Percentiles rank a stretch among this genome's conserved stretches.
These are phyloP conservation scores for Neurospora sp. DNA, from an alignment of 2,329 filamentous ascomycete species.

Conservation along the genomic window DNA sequence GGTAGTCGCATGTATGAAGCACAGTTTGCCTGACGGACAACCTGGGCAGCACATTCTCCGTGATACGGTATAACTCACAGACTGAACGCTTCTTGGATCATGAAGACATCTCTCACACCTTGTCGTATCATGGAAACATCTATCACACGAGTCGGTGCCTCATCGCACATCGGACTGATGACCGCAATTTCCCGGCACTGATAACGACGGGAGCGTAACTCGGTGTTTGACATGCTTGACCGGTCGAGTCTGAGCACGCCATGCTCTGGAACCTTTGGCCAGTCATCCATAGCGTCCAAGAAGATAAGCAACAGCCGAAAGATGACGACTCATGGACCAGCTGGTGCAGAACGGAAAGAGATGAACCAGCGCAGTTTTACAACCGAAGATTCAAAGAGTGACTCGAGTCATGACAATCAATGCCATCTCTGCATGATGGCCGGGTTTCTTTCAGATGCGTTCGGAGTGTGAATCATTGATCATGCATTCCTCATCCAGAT, in stretches of 20 bases:
- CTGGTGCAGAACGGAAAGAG: not conserved
- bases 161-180: not conserved
- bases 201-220: not conserved
- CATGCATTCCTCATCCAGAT: not conserved
- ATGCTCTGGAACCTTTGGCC: not conserved
- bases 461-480: not conserved
- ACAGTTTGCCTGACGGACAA: not conserved
- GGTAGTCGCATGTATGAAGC: not conserved
- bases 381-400: not conserved
- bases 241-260: not conserved
- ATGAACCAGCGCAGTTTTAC: not conserved
- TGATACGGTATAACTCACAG: not conserved
- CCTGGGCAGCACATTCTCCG: not conserved
- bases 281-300: not conserved
- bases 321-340: not conserved
- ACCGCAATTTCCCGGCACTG: not conserved
- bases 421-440: not conserved
- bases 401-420: not conserved
- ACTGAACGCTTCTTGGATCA: not conserved
- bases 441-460: not conserved
- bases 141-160: not conserved
- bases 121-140: not conserved
- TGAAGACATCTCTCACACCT: not conserved
- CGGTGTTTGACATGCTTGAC: not conserved
- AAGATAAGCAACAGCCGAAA: not conserved